phyloP scores from a whole-genome alignment of 768 basidiomycete genomes.

The Sutorius australiensis region DNA sequence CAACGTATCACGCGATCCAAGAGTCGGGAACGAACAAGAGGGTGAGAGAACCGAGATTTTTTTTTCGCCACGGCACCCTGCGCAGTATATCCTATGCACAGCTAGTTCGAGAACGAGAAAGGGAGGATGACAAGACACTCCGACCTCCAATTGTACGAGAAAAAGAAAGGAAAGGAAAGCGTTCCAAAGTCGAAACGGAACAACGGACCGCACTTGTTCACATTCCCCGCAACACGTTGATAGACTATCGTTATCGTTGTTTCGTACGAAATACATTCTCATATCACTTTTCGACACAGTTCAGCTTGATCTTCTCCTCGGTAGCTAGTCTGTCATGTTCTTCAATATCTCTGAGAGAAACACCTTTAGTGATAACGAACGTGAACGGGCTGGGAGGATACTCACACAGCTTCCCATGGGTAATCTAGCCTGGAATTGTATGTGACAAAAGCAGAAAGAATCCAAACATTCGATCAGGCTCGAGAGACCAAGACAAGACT shows the following conservation, averaged over 20 bases:
- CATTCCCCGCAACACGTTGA: not conserved
- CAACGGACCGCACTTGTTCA: not conserved
- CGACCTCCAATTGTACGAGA: constrained; percentile 1
- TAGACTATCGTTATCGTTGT: not conserved
- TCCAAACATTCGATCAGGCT: constrained; percentile 13
- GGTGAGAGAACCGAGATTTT: constrained; percentile 6
- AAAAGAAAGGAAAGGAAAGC: no score
- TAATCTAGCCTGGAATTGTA: constrained; percentile 64
- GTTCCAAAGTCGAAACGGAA: constrained; percentile 3
- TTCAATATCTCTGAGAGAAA: constrained; percentile 58
- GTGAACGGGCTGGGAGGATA: constrained; percentile 1
- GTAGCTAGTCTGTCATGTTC: constrained; percentile 66
- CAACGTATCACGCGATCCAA: constrained; percentile 1
- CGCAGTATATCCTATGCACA: constrained; percentile 3
- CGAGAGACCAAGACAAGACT: constrained; percentile 25
- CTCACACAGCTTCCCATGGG: constrained; percentile 78
- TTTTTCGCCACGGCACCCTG: constrained; percentile 2
- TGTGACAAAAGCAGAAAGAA: not conserved
- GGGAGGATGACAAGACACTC: not conserved
- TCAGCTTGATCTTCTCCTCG: constrained; percentile 32
- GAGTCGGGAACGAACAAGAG: constrained; percentile 1
- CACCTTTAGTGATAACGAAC: not conserved
- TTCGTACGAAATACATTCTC: not conserved
- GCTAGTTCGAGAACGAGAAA: not conserved
- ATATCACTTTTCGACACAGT: not conserved